Evolutionary conservation across 768 basidiomycete species (phyloP).

Genomic region (Boletus edulis): DNA sequence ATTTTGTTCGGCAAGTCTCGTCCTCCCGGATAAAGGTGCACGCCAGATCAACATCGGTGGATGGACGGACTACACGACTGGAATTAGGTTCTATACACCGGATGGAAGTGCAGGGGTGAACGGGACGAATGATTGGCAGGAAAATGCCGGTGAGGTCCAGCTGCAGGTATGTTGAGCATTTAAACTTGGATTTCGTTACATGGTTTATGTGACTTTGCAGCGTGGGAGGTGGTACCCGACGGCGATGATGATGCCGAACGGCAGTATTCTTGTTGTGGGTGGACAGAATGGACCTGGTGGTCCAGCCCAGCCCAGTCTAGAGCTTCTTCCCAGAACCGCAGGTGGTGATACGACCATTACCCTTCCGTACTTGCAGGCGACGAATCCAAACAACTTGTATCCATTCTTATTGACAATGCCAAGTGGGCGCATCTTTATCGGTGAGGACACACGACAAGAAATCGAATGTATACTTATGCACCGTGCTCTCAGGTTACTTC

Average conservation of each 20-base stretch:
- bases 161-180: slow-evolving; percentile 50
- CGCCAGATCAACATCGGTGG: slow-evolving; percentile 31
- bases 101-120: slow-evolving; percentile 66
- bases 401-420: slow-evolving; percentile 75
- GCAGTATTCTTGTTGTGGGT: slow-evolving; percentile 69
- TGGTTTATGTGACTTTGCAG: slow-evolving; percentile 29
- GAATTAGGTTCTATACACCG: slow-evolving; percentile 71
- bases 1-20: slow-evolving; percentile 73
- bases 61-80: slow-evolving; percentile 75
- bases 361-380: slow-evolving; percentile 65
- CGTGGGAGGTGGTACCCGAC: slow-evolving; percentile 72
- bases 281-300: slow-evolving; percentile 76
- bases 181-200: not conserved
- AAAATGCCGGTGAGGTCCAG: slow-evolving; percentile 52
- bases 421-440: slow-evolving; percentile 65
- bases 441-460: slow-evolving; percentile 36
- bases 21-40: slow-evolving; percentile 72
- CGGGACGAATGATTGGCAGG: slow-evolving; percentile 79
- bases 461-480: not conserved
- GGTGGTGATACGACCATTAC: slow-evolving; percentile 64
- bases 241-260: slow-evolving; percentile 68
- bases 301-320: slow-evolving; percentile 62
- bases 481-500: slow-evolving; percentile 55
- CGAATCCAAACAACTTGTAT: slow-evolving; percentile 80
- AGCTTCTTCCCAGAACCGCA: slow-evolving; percentile 62